Base-by-base conservation (phyloP, 495 filamentous ascomycete genomes). In the Aspergillus affinis region DNA sequence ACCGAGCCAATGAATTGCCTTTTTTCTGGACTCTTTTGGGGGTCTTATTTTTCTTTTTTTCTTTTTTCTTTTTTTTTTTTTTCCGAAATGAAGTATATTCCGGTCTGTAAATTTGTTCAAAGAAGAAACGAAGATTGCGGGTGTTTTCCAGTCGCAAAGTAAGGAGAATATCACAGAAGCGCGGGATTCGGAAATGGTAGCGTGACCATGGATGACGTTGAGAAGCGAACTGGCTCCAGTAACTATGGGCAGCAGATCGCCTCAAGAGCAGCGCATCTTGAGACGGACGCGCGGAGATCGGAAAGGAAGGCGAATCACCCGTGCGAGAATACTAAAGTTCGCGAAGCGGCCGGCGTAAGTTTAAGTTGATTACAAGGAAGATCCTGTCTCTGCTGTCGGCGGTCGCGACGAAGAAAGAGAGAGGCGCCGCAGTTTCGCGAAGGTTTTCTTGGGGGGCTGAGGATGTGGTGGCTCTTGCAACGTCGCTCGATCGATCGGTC, bases 131-230 rank as follows among this genome's bases (percentile, higher is more conserved):
- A 47, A 59, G 58, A 64, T 56, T 44, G 54, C 27, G 51, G 21
- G 61, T 27, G 61, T 56, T 57, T 49, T 58, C 48, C 55, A 60
- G n/a, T 64, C 46, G 63, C 65, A 61, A 62, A 47, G 54, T 50
- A 61, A 51, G 48, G 54, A 49, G 47, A 57, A 53, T 21, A 32
- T 60, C 57, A 58, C 32, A 58, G 44, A 60, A 67, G 68, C 62
- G 71, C 61, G 63, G 54, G 58, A 61, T 66, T 41, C 54, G 63
- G 51, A 64, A 44, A 66, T 69, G 65, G 69, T 75, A 73, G 72
- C 69, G 71, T 75, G 74, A 76, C 61, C 67, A 62, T 67, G 61
- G 54, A 72, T 74, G 70, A 78, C 70, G 71, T 72, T 72, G 64
- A 59, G 62, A 65, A 70, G 68, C 68, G 68, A 70, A 57, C 59